These are phyloP conservation scores for Xylaria sp. DNA, from an alignment of 2,329 filamentous ascomycete genomes.

Conservation along the genomic window DNA sequence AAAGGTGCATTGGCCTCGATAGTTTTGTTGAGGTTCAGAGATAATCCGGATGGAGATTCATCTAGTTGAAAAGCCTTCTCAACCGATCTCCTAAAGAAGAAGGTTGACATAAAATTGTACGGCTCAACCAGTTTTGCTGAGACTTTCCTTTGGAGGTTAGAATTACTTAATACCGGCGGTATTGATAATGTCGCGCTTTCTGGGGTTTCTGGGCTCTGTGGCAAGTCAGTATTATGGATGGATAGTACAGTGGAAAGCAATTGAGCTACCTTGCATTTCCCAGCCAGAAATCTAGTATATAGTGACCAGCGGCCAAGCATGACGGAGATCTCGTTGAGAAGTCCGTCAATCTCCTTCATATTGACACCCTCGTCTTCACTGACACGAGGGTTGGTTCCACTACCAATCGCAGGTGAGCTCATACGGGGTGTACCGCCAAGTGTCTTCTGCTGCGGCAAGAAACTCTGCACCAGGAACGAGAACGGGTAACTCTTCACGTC, in stretches of 20 bases:
- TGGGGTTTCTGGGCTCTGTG: constrained; percentile 62
- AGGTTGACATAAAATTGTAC: constrained; percentile 92
- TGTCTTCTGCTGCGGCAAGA: constrained; percentile 77
- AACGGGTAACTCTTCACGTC: constrained; percentile 99
- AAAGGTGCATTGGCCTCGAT: constrained; percentile 84
- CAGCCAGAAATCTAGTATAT: constrained; percentile 88
- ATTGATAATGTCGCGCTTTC: constrained; percentile 70
- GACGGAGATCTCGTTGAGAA: constrained; percentile 87
- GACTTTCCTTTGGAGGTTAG: constrained; percentile 83
- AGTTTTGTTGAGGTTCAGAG: constrained; percentile 76
- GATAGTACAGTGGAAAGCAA: constrained; percentile 28
- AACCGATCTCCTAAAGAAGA: constrained; percentile 95
- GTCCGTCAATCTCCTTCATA: constrained; percentile 93
- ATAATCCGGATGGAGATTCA: constrained; percentile 83
- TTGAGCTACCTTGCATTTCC: constrained; percentile 79
- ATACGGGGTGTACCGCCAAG: constrained; percentile 72
- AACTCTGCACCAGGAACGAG: constrained; percentile 95
- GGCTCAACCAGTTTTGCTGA: constrained; percentile 77
- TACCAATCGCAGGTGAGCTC: constrained; percentile 77
- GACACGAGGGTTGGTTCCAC: constrained; percentile 63
- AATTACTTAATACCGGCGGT: constrained; percentile 80
- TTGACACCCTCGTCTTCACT: constrained; percentile 94
- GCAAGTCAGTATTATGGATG: constrained; percentile 45
- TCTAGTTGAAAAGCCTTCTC: constrained; percentile 98
- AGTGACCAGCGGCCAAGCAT: constrained; percentile 96